Evolutionary conservation across 192 early-diverging fungal genomes (phyloP), one percentile per base, ranked within the genome.

Genomic region (Podila horticola): DNA sequence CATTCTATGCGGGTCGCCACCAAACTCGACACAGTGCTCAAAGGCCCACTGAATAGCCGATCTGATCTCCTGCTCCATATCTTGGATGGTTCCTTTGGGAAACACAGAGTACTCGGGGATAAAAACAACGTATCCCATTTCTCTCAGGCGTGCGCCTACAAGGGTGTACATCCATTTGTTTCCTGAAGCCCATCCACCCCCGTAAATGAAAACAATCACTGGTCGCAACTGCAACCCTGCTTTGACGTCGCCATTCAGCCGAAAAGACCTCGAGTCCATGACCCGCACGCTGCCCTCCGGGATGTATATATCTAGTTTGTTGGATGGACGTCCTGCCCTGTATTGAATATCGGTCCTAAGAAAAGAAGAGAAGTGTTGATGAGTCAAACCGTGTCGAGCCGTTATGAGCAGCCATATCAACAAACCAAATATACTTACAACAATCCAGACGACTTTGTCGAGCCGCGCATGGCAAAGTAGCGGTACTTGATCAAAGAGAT

Each of bases 161-260:
- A 85, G 65, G 4, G 75, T 84, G 49, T 90, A 90, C n/a, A 86
- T 28, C 20, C 66, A 67, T 67, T 85, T 88, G 22, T 72, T 69
- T 11, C 89, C 89, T 26, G 84, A 83, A 7, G 83, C 74, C 89
- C 89, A 90, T 15, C 84, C 73, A 4, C 89, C 87, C 52, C 89
- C 89, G 64, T 90, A 84, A 61, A 90, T 79, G 62, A 90, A 90
- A 0, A 90, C 74, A 61, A 90, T 67, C 11, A 88, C 84, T 12
- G 89, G 89, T 38, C 69, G 57, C 12, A 60, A 36, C 5, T 24
- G 62, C 50, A 31, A 5, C 15, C 15, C 28, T 52, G 52, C 28
- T 28, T 4, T 58, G 31, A 19, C 28, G 15, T 30, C 20, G 9
- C 19, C 52, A 24, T 38, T 69, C 50, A 29, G 22, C 58, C 17